A percentile compares a stretch with the other conserved stretches of the same genome.
Conservation (phyloP, 73 alveolate genomes). For the Paramecium biaurelia region DNA sequence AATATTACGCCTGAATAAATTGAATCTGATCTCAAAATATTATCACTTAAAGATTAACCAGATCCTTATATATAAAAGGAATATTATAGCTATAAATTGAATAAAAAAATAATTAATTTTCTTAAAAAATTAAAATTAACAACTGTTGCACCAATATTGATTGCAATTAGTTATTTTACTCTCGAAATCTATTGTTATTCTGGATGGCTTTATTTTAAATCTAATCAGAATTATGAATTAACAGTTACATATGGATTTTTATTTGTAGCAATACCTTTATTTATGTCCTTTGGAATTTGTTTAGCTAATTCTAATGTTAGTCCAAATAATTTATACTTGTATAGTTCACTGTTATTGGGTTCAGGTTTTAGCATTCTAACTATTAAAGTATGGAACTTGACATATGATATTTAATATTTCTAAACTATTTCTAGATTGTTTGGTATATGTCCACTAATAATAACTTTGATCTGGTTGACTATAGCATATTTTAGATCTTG, state of each 20-base stretch:
- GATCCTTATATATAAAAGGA: background rate
- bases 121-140: background rate
- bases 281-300: background rate
- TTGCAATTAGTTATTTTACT: background rate
- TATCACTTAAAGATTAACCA: background rate
- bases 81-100: background rate
- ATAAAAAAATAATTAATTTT: background rate
- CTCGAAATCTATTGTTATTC: background rate
- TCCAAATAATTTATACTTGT: background rate
- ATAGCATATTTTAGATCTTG: background rate
- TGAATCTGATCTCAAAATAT: background rate
- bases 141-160: background rate
- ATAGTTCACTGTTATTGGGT: background rate
- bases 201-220: background rate
- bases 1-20: background rate
- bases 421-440: background rate
- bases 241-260: background rate
- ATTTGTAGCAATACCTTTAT: background rate
- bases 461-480: background rate
- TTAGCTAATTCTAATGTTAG: background rate
- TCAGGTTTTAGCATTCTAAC: background rate
- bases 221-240: background rate
- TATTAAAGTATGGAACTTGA: background rate
- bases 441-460: slow-evolving; percentile 26
- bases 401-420: background rate